Evolutionary conservation across 192 early-diverging fungal species (phyloP).

Genomic region (Backusella westeae): DNA sequence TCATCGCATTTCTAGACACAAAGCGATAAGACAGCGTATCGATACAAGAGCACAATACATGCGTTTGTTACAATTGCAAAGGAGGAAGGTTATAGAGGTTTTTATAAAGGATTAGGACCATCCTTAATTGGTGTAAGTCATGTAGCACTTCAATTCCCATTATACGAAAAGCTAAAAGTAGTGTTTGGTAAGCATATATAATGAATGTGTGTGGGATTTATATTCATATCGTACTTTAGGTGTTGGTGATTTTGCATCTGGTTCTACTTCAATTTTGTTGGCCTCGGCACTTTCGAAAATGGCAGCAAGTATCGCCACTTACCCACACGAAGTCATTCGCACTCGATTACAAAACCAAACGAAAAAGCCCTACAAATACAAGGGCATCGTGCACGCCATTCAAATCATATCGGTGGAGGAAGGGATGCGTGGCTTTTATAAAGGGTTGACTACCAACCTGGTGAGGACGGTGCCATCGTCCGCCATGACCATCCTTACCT

Average conservation of each 20-base stretch:
- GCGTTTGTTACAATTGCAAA: slow-evolving; percentile 78
- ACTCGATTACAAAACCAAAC: slow-evolving; percentile 92
- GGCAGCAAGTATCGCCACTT: slow-evolving; percentile 85
- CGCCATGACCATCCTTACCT: slow-evolving; percentile 85
- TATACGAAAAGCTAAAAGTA: slow-evolving; percentile 89
- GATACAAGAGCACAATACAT: slow-evolving; percentile 79
- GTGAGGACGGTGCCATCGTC: slow-evolving; percentile 87
- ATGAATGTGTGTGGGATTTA: not conserved
- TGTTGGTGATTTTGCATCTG: slow-evolving; percentile 17
- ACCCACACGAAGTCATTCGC: slow-evolving; percentile 95
- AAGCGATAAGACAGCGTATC: slow-evolving; percentile 69
- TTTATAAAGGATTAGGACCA: slow-evolving; percentile 94
- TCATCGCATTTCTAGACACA: slow-evolving; percentile 58
- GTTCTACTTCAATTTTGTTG: slow-evolving; percentile 61
- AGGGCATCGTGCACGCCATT: slow-evolving; percentile 76
- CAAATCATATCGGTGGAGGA: slow-evolving; percentile 74
- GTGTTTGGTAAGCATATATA: slow-evolving; percentile 49
- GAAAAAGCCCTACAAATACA: slow-evolving; percentile 70
- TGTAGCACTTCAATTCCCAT: slow-evolving; percentile 92
- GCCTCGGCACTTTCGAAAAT: slow-evolving; percentile 88
- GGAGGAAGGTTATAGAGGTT: slow-evolving; percentile 76
- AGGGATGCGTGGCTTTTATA: slow-evolving; percentile 82
- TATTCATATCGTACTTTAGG: not conserved
- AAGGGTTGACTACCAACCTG: slow-evolving; percentile 82
- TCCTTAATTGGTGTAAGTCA: slow-evolving; percentile 90